Percentiles rank a stretch among this genome's conserved stretches.
Evolutionary conservation across 805 yeast species (phyloP).

Genomic region (Kuraishia molischiana): DNA sequence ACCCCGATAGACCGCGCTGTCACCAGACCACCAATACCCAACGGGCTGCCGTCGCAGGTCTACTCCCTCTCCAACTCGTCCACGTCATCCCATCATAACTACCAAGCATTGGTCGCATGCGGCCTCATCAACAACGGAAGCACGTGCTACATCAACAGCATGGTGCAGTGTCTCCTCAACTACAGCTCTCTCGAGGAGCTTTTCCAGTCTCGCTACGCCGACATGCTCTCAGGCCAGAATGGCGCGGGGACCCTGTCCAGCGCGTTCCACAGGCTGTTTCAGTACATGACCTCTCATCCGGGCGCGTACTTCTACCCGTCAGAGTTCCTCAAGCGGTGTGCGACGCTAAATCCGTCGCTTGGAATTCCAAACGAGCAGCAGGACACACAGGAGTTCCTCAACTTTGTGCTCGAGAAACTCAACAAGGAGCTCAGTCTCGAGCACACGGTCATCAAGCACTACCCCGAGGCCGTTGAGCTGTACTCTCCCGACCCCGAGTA

Average conservation of each 20-base stretch:
- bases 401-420: conserved; percentile 54
- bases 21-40: conserved; percentile 8
- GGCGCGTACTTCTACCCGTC: conserved; percentile 57
- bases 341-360: conserved; percentile 54
- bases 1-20: neutral
- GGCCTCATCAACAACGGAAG: conserved; percentile 63
- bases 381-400: conserved; percentile 70
- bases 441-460: conserved; percentile 10
- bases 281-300: conserved; percentile 48
- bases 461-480: conserved; percentile 9
- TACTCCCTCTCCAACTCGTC: neutral
- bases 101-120: conserved; percentile 26
- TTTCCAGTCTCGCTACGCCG: conserved; percentile 35
- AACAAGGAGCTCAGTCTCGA: conserved; percentile 49
- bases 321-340: conserved; percentile 36
- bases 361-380: conserved; percentile 69
- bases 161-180: conserved; percentile 62
- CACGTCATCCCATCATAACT: neutral
- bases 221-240: conserved; percentile 23
- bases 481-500: conserved; percentile 32
- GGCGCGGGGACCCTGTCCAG: conserved; percentile 24
- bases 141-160: conserved; percentile 69
- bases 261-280: conserved; percentile 43
- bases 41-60: neutral
- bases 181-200: conserved; percentile 36